These are phyloP conservation scores for Persicaria tinctoria DNA, from an alignment of 148 eudicot species.

Conservation along the genomic window DNA sequence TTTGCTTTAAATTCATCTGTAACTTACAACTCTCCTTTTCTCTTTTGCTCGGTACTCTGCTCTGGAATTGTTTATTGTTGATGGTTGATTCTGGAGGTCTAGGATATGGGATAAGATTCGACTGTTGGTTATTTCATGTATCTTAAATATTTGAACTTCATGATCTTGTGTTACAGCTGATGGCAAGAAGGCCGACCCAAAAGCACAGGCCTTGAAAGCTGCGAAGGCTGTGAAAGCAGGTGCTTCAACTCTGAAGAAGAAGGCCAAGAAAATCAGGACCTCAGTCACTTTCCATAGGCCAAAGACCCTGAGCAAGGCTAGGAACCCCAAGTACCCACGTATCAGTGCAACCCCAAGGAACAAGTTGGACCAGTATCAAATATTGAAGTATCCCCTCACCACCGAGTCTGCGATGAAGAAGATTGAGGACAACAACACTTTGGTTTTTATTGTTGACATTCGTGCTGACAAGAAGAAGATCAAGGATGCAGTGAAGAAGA, in stretches of 20 bases:
- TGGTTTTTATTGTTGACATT: conserved; percentile 71
- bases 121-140: background rate
- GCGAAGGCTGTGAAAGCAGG: conserved; percentile 84
- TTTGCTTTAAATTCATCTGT: background rate
- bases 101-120: too few relatives aligned
- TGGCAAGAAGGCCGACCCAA: conserved; percentile 45
- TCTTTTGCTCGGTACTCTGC: background rate
- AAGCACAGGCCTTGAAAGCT: conserved; percentile 73
- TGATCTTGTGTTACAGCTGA: conserved; percentile 9
- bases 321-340: conserved; percentile 82
- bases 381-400: conserved; percentile 70
- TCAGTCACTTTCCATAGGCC: conserved; percentile 80
- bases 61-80: background rate
- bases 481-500: conserved; percentile 77
- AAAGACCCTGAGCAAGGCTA: conserved; percentile 59
- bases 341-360: conserved; percentile 71
- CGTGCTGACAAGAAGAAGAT: conserved; percentile 87
- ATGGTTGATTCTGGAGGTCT: too few relatives aligned
- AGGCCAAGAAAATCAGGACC: conserved; percentile 61
- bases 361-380: conserved; percentile 78
- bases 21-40: background rate
- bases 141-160: background rate
- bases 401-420: conserved; percentile 91
- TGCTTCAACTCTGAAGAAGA: conserved; percentile 52
- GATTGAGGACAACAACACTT: conserved; percentile 77